Evolutionary conservation across 179 eudicot genomes (phyloP).

Genomic region (Patellifolia procumbens): DNA sequence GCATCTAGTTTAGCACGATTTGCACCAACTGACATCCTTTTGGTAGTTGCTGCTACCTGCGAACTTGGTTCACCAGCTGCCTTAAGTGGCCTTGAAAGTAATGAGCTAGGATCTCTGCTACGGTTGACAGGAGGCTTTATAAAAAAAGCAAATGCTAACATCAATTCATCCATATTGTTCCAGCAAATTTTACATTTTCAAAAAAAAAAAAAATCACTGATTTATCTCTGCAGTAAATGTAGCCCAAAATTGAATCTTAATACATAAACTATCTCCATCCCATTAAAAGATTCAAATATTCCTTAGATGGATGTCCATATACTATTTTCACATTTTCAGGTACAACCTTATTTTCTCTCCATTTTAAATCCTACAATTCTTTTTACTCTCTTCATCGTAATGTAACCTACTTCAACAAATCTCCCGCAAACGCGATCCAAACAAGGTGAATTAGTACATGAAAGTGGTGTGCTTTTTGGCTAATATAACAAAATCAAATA

Average conservation of each 20-base stretch:
- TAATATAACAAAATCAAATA: no score
- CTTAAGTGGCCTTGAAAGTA: conserved; percentile 40
- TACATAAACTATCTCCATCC: not conserved
- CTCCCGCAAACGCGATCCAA: no score
- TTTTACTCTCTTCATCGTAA: not conserved
- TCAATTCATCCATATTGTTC: conserved; percentile 23
- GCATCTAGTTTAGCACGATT: conserved; percentile 46
- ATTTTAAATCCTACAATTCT: not conserved
- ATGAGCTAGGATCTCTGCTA: conserved; percentile 39
- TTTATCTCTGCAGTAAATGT: not conserved
- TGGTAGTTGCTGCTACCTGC: conserved; percentile 36
- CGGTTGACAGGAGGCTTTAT: conserved; percentile 38
- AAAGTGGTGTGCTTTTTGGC: no score
- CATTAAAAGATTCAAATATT: not conserved
- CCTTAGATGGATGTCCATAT: not conserved
- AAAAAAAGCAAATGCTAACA: conserved; percentile 21
- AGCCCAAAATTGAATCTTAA: not conserved
- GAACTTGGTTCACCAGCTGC: conserved; percentile 34
- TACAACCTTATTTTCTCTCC: not conserved
- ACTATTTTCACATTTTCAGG: not conserved
- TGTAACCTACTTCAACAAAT: no score
- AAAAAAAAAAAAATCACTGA: no score
- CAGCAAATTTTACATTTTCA: not conserved
- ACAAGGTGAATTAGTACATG: no score
- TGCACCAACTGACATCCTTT: conserved; percentile 50